Conservation (phyloP, 495 filamentous ascomycete species). For the Daldinia childiae region DNA sequence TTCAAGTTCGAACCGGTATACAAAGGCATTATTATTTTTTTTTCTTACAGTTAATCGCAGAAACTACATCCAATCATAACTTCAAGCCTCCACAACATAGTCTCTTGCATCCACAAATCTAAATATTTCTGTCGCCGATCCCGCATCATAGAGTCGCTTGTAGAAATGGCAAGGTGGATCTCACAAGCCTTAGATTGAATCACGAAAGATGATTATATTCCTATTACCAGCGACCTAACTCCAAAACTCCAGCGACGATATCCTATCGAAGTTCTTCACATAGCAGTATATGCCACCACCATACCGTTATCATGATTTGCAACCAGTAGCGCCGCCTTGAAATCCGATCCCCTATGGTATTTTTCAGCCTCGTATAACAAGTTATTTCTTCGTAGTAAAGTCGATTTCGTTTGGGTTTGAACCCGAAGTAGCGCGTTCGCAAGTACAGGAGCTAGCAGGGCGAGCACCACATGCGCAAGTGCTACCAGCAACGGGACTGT, state of each 20-base stretch:
- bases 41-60: background rate
- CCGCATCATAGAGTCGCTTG: background rate
- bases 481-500: conserved; percentile 60
- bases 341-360: background rate
- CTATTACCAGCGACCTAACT: conserved; percentile 20
- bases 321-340: background rate
- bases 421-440: conserved; percentile 71
- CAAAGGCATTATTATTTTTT: background rate
- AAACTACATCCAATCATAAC: background rate
- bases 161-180: background rate
- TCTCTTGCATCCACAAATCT: background rate
- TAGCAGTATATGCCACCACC: background rate
- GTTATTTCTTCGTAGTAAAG: conserved; percentile 74
- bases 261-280: conserved; percentile 2
- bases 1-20: background rate
- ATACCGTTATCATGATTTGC: background rate
- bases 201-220: background rate
- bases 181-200: background rate
- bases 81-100: background rate
- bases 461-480: conserved; percentile 83
- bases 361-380: background rate
- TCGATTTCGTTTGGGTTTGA: conserved; percentile 73
- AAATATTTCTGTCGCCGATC: background rate
- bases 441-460: conserved; percentile 79
- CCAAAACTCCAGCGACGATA: conserved; percentile 16